These are phyloP conservation scores for Chaetothyriales sp. DNA, from an alignment of 2,329 filamentous ascomycete genomes.

Conservation along the genomic window DNA sequence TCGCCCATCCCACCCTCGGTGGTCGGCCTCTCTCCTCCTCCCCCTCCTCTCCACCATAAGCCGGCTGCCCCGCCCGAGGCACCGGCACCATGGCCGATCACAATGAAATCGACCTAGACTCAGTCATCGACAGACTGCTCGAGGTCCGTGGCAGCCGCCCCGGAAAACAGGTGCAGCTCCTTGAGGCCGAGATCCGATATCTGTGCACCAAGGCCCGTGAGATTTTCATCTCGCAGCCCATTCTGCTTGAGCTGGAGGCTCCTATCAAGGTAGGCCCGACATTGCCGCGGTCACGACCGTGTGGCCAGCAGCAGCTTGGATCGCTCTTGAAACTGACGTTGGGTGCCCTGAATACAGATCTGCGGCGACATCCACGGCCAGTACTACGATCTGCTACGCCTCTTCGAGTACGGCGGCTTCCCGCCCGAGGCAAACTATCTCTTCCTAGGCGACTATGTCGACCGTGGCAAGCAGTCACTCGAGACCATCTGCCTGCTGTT, in stretches of 20 bases:
- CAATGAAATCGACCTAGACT: conserved; percentile 94
- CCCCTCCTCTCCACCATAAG: conserved; percentile 2
- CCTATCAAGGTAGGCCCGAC: conserved; percentile 76
- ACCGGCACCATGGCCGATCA: conserved; percentile 51
- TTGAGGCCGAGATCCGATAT: conserved; percentile 91
- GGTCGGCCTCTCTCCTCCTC: conserved; percentile 12
- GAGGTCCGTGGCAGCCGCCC: conserved; percentile 96
- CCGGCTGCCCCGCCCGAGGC: conserved; percentile 10
- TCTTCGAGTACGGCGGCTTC: conserved; percentile 98
- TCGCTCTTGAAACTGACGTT: background rate
- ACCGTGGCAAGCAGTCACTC: conserved; percentile 96
- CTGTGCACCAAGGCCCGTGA: conserved; percentile 97
- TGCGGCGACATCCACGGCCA: conserved; percentile 98
- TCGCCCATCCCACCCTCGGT: conserved; percentile 9
- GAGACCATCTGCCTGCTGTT: conserved; percentile 95
- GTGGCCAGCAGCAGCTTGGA: background rate
- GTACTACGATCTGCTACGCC: conserved; percentile 91
- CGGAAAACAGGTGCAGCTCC: conserved; percentile 93
- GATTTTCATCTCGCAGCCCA: conserved; percentile 99
- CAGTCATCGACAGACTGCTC: conserved; percentile 94
- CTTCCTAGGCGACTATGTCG: conserved; percentile 97
- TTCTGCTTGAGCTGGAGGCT: conserved; percentile 90
- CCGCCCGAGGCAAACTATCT: conserved; percentile 98
- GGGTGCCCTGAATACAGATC: conserved; percentile 50
- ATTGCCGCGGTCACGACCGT: background rate